phyloP scores from a whole-genome alignment of 192 early-diverging fungal genomes.

The Geosiphon pyriformis region DNA sequence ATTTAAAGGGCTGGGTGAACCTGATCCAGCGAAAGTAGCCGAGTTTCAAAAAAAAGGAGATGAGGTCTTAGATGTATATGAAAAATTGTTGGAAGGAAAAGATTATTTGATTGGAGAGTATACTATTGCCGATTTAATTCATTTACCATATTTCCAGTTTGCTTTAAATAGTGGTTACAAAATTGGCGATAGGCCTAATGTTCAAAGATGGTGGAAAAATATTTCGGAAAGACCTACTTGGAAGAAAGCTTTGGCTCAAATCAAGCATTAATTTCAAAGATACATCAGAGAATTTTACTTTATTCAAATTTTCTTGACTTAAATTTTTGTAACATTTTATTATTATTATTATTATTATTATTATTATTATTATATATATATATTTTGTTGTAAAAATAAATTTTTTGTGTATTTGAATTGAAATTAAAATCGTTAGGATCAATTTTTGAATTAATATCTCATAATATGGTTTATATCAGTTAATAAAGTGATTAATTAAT shows the following conservation, averaged over 20 bases:
- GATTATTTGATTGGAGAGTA: conserved; percentile 23
- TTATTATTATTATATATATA: no score
- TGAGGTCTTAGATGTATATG: conserved; percentile 16
- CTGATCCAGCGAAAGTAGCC: conserved; percentile 3
- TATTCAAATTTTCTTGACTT: no score
- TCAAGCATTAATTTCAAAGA: neutral
- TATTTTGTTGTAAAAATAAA: no score
- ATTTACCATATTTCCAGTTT: conserved; percentile 10
- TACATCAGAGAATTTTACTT: no score
- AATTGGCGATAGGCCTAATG: conserved; percentile 24
- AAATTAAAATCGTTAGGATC: no score
- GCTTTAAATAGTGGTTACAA: neutral
- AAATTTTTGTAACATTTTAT: no score
- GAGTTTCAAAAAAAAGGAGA: neutral
- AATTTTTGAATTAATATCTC: no score
- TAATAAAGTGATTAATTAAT: no score
- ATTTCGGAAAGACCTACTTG: conserved; percentile 7
- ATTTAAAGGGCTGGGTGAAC: neutral
- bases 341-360: no score
- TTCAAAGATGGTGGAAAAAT: conserved; percentile 26
- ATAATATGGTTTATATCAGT: no score
- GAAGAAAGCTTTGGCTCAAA: neutral
- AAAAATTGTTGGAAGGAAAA: conserved; percentile 27
- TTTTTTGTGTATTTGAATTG: no score
- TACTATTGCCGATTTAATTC: conserved; percentile 23